Conservation (phyloP, 2,329 filamentous ascomycete genomes). For the Penicillium sp. region DNA sequence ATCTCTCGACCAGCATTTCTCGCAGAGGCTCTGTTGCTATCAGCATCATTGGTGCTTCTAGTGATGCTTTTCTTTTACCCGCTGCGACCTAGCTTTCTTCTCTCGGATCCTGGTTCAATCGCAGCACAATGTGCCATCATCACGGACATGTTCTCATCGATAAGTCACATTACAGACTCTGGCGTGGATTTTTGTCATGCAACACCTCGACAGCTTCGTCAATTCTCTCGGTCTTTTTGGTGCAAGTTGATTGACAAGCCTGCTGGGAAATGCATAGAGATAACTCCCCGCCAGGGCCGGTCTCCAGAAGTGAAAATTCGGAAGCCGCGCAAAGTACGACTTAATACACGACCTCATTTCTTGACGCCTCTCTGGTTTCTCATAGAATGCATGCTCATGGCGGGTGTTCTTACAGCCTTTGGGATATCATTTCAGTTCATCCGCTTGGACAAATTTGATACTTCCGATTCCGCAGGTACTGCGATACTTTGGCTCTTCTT, state of each 20-base stretch:
- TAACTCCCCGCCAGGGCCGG: constrained; percentile 1
- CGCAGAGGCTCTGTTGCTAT: constrained; percentile 10
- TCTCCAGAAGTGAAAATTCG: neutral
- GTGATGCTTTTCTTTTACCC: constrained; percentile 14
- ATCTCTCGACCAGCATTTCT: constrained; percentile 5
- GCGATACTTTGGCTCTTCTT: constrained; percentile 14
- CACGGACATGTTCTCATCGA: constrained; percentile 11
- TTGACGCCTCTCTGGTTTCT: constrained; percentile 21
- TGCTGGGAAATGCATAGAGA: constrained; percentile 10
- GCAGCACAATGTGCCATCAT: constrained; percentile 23
- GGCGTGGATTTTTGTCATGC: constrained; percentile 10
- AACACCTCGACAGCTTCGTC: constrained; percentile 23
- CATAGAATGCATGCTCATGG: constrained; percentile 21
- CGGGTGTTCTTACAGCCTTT: constrained; percentile 15
- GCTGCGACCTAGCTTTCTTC: constrained; percentile 21
- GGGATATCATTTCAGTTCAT: constrained; percentile 15
- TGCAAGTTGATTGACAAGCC: constrained; percentile 17
- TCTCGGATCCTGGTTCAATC: constrained; percentile 24
- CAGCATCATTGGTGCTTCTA: neutral
- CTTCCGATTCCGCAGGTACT: constrained; percentile 6
- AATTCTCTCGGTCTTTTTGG: constrained; percentile 17
- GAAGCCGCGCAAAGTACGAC: constrained; percentile 4
- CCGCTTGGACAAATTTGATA: constrained; percentile 13
- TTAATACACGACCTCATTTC: constrained; percentile 25
- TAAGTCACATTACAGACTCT: constrained; percentile 3